Percentiles rank a stretch among this genome's conserved stretches.
These are phyloP conservation scores for Ustilaginoidea virens DNA, from an alignment of 2,329 filamentous ascomycete species.

Conservation along the genomic window DNA sequence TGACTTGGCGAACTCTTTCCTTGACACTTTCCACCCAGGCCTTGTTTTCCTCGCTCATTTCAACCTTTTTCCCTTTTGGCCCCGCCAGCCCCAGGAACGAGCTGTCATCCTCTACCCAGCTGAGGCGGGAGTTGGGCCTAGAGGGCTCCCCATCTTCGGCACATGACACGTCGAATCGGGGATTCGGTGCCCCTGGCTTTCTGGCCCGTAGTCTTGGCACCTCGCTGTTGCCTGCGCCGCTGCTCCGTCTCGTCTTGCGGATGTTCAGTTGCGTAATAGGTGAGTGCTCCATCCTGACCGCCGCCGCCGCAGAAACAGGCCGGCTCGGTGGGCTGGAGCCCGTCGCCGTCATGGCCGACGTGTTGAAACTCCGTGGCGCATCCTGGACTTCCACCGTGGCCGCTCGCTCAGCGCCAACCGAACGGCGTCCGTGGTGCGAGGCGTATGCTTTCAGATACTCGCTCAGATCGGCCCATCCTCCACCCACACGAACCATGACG, in stretches of 20 bases:
- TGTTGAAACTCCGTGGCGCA: conserved; percentile 18
- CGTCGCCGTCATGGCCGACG: conserved; percentile 8
- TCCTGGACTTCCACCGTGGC: conserved; percentile 45
- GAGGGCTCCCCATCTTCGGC: conserved; percentile 30
- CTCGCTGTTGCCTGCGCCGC: conserved; percentile 19
- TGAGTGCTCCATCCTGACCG: conserved; percentile 17
- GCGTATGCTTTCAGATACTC: conserved; percentile 93
- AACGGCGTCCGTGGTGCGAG: conserved; percentile 71
- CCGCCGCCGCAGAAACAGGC: conserved; percentile 24
- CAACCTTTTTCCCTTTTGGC: conserved; percentile 46
- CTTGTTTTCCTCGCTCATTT: conserved; percentile 56
- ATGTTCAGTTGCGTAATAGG: conserved; percentile 35
- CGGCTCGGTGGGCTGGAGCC: conserved; percentile 25
- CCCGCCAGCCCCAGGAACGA: conserved; percentile 53
- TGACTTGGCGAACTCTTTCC: conserved; percentile 60
- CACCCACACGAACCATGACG: conserved; percentile 95
- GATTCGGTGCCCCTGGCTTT: conserved; percentile 23
- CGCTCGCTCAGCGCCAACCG: conserved; percentile 24
- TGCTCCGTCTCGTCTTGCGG: conserved; percentile 36
- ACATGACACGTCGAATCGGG: conserved; percentile 24
- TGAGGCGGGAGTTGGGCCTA: conserved; percentile 35
- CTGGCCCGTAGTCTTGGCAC: conserved; percentile 20
- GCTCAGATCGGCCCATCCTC: conserved; percentile 93
- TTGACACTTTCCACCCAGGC: conserved; percentile 76
- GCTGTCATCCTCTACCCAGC: conserved; percentile 44